These are phyloP conservation scores for Amanita exitialis DNA, from an alignment of 768 basidiomycete species.

Conservation along the genomic window DNA sequence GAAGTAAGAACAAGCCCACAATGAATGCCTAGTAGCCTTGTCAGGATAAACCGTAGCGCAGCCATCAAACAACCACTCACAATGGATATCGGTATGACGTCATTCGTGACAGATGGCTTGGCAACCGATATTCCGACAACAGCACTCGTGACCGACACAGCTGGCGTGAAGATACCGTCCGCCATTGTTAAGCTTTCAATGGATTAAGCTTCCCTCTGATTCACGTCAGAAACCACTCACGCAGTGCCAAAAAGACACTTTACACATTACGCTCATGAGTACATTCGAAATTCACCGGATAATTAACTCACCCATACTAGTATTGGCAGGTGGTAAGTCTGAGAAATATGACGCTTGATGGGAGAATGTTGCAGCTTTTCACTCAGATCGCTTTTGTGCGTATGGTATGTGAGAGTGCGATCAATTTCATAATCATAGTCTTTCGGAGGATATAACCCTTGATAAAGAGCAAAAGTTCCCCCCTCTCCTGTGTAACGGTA, in stretches of 20 bases:
- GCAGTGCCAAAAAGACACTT: slow-evolving; percentile 54
- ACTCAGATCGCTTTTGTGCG: slow-evolving; percentile 6
- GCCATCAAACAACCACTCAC: slow-evolving; percentile 19
- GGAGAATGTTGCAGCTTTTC: slow-evolving; percentile 4
- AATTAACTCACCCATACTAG: slow-evolving; percentile 40
- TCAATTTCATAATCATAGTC: slow-evolving; percentile 36
- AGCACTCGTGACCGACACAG: slow-evolving; percentile 59
- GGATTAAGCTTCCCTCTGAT: background rate
- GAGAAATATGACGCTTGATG: slow-evolving; percentile 14
- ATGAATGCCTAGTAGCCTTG: slow-evolving; percentile 34
- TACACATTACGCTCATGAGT: background rate
- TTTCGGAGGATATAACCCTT: slow-evolving; percentile 44
- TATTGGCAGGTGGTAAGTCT: slow-evolving; percentile 35
- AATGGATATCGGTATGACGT: slow-evolving; percentile 51
- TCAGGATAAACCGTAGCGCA: background rate
- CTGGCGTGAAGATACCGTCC: slow-evolving; percentile 60
- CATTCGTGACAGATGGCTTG: slow-evolving; percentile 31
- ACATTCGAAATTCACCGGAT: background rate
- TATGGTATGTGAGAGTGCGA: slow-evolving; percentile 39
- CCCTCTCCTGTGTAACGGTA: slow-evolving; percentile 43
- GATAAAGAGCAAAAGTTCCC: slow-evolving; percentile 55
- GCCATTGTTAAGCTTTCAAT: slow-evolving; percentile 46
- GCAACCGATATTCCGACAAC: slow-evolving; percentile 59
- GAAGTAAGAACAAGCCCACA: slow-evolving; percentile 45
- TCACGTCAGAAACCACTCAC: slow-evolving; percentile 12